These are phyloP conservation scores for Cercophora newfieldiana DNA, from an alignment of 495 filamentous ascomycete species.

Conservation along the genomic window DNA sequence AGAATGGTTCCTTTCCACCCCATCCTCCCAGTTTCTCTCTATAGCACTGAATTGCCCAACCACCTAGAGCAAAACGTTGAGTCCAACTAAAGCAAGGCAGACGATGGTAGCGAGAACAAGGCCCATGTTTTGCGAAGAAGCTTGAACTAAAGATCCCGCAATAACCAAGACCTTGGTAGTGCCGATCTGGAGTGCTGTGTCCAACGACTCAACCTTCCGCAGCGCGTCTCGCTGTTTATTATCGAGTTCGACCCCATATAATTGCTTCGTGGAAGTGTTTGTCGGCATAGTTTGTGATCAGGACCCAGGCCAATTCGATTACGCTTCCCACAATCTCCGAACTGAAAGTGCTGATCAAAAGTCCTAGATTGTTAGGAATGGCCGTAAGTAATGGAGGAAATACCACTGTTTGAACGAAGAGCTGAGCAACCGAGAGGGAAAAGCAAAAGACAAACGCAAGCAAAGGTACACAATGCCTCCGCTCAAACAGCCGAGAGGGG, in stretches of 20 bases:
- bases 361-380: slow-evolving; percentile 14
- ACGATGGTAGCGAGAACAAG: slow-evolving; percentile 2
- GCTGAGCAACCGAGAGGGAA: slow-evolving; percentile 11
- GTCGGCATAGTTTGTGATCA: slow-evolving; percentile 9
- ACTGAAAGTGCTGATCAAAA: slow-evolving; percentile 17
- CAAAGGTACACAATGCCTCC: slow-evolving; percentile 12
- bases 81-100: slow-evolving; percentile 9
- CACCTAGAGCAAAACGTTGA: slow-evolving; percentile 12
- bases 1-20: slow-evolving; percentile 14
- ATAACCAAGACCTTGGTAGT: slow-evolving; percentile 12
- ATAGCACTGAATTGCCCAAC: slow-evolving; percentile 11
- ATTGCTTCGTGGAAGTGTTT: slow-evolving; percentile 15
- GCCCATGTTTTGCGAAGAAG: slow-evolving; percentile 7
- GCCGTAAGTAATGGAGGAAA: slow-evolving; percentile 5
- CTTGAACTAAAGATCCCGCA: slow-evolving; percentile 8
- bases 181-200: slow-evolving; percentile 6
- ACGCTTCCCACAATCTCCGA: slow-evolving; percentile 16
- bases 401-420: slow-evolving; percentile 11
- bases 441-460: slow-evolving; percentile 11
- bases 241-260: slow-evolving; percentile 3
- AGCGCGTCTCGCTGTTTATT: slow-evolving; percentile 11
- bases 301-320: slow-evolving; percentile 11
- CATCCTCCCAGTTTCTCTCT: slow-evolving; percentile 10
- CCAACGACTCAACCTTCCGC: slow-evolving; percentile 14
- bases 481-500: slow-evolving; percentile 9